These are phyloP conservation scores for Euphorbia corollata DNA, from an alignment of 441 rosid genomes.

Conservation along the genomic window DNA sequence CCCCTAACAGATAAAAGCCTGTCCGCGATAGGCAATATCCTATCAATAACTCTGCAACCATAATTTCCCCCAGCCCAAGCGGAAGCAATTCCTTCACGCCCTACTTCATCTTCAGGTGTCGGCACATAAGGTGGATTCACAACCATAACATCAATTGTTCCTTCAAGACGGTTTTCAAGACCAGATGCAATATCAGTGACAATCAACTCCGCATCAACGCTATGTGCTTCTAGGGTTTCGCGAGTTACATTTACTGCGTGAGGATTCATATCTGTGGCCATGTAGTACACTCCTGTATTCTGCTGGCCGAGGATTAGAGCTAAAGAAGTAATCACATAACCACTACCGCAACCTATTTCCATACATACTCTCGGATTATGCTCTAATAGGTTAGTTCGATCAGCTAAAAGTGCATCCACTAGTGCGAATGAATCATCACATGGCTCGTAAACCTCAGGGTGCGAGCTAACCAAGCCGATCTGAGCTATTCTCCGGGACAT, in stretches of 20 bases:
- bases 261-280: constrained; percentile 71
- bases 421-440: constrained; percentile 91
- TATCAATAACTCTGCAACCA: constrained; percentile 69
- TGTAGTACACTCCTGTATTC: constrained; percentile 33
- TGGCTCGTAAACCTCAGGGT: constrained; percentile 85
- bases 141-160: constrained; percentile 72
- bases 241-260: constrained; percentile 55
- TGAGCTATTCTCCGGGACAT: constrained; percentile 56
- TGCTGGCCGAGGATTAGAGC: constrained; percentile 54
- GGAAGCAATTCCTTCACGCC: constrained; percentile 65
- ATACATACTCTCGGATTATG: constrained; percentile 60
- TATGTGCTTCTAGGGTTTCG: constrained; percentile 64
- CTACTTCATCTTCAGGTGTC: constrained; percentile 88
- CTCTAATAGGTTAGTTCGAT: constrained; percentile 43
- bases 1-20: constrained; percentile 62
- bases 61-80: constrained; percentile 98
- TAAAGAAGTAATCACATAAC: constrained; percentile 85
- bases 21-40: constrained; percentile 66
- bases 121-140: constrained; percentile 98
- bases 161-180: constrained; percentile 50
- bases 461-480: constrained; percentile 71
- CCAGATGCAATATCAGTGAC: constrained; percentile 55
- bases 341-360: constrained; percentile 93
- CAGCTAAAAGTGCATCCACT: constrained; percentile 83
- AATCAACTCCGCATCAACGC: constrained; percentile 60